A percentile compares a stretch with the other conserved stretches of the same genome.
Conservation (phyloP, 208 protist species). For the Leishmania major region DNA sequence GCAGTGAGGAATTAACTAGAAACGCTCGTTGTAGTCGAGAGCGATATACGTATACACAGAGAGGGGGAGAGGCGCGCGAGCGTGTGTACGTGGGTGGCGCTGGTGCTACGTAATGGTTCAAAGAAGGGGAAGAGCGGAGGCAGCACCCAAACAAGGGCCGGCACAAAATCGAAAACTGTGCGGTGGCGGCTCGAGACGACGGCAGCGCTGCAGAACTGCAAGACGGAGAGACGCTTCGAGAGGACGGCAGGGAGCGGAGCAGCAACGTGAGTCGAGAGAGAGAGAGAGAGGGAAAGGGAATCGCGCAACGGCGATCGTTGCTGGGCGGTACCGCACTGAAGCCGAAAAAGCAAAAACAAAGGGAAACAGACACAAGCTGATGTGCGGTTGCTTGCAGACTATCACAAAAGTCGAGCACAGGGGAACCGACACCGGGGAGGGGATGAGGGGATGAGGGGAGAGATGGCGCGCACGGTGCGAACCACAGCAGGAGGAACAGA, state of each 20-base stretch:
- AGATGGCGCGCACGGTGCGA: neutral
- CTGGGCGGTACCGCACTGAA: neutral
- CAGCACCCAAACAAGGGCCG: neutral
- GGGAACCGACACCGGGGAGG: neutral
- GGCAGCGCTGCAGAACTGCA: neutral
- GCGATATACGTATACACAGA: neutral
- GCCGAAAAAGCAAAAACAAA: neutral
- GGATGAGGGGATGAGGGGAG: neutral
- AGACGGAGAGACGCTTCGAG: neutral
- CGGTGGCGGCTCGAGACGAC: neutral
- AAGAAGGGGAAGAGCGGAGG: neutral
- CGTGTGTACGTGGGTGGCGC: neutral
- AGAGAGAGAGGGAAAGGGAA: neutral
- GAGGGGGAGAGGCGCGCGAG: neutral
- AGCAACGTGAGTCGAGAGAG: neutral
- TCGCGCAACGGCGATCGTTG: neutral
- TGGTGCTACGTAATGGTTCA: neutral
- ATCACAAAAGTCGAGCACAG: neutral
- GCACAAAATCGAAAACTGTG: neutral
- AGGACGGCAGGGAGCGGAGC: neutral
- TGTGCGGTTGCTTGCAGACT: neutral
- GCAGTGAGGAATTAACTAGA: neutral
- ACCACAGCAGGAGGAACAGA: neutral
- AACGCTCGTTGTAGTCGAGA: neutral
- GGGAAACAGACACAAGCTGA: neutral